Evolutionary conservation across 2,329 filamentous ascomycete genomes (phyloP), one percentile per base, ranked within the genome.

Genomic region (Raffaelea arxii): DNA sequence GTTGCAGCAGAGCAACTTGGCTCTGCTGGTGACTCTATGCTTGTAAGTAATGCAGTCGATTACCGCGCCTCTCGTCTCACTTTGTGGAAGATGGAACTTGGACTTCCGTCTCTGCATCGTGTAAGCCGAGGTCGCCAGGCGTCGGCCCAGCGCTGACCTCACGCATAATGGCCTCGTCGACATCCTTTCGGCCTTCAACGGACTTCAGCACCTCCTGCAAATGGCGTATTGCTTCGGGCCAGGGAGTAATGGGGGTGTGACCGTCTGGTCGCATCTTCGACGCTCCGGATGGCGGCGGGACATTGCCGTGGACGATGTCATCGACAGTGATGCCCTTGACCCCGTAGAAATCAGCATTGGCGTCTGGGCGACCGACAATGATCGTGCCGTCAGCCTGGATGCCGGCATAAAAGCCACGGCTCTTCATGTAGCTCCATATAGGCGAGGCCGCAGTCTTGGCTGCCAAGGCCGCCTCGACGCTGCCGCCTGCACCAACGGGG

Each of bases 381-480:
- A 86, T 71, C 0, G 83, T 86, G 19, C 83, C 84, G 54, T 86
- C 82, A n/a, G 86, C 69, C 51, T 84, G 80, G 0, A 86, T 72
- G 3, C 82, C 82, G 4, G 80, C 82, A 53, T 86, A 86, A 49
- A 87, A 74, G 4, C 84, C 83, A 42, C 82, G 70, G 53, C 78
- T 82, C 63, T 86, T 86, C 58, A 86, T 71, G 58, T 86, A 86
- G 16, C 75, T 84, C 69, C 80, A 86, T 4, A 86, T 71, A 0
- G 82, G 82, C 18, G 79, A 58, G n/a, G 39, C 43, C 19, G 25
- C n/a, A 7, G n/a, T 6, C 14, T 19, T 23, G 3, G 25, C 44
- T 11, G 38, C 44, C 24, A 41, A 30, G 7, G 83, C 78, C 0
- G 76, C 76, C 37, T 84, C 44, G 18, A 84, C 62, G 2, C 78